A percentile compares a stretch with the other conserved stretches of the same genome.
Evolutionary conservation across 768 basidiomycete genomes (phyloP).

Genomic region (Phylloporus arenicola): DNA sequence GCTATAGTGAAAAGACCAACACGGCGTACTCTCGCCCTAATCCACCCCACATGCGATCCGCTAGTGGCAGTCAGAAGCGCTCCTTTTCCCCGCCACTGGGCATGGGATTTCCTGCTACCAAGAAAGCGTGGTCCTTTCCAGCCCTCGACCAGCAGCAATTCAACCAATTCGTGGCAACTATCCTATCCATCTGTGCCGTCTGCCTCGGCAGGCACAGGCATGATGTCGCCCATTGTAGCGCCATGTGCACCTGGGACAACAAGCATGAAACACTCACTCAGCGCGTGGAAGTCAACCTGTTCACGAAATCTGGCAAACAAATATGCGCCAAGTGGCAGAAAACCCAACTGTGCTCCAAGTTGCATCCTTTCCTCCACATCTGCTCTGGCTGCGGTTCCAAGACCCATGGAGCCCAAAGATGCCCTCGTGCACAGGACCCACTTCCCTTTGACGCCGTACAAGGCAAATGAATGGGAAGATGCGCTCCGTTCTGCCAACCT

Average conservation of each 20-base stretch:
- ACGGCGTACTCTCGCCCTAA: too few relatives aligned
- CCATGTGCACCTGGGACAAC: neutral
- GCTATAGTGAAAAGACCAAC: too few relatives aligned
- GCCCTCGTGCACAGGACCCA: slow-evolving; percentile 7
- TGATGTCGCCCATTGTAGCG: neutral
- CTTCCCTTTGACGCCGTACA: slow-evolving; percentile 2
- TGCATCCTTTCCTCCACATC: slow-evolving; percentile 1
- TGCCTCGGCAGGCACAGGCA: neutral
- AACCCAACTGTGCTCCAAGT: neutral
- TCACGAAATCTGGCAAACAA: slow-evolving; percentile 9
- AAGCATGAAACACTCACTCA: neutral
- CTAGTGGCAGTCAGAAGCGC: neutral
- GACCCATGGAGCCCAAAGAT: slow-evolving; percentile 2
- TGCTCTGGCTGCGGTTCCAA: slow-evolving; percentile 8
- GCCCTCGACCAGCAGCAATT: too few relatives aligned
- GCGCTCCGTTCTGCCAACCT: neutral
- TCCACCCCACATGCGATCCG: neutral
- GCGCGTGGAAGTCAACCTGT: neutral
- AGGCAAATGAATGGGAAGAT: slow-evolving; percentile 2
- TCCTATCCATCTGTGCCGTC: neutral
- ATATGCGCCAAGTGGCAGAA: slow-evolving; percentile 7
- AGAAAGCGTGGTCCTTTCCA: neutral
- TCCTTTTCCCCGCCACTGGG: neutral
- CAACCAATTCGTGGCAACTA: neutral
- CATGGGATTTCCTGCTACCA: neutral